Evolutionary conservation across 192 early-diverging fungal genomes (phyloP).

Genomic region (Rhizoclosmatium globosum): DNA sequence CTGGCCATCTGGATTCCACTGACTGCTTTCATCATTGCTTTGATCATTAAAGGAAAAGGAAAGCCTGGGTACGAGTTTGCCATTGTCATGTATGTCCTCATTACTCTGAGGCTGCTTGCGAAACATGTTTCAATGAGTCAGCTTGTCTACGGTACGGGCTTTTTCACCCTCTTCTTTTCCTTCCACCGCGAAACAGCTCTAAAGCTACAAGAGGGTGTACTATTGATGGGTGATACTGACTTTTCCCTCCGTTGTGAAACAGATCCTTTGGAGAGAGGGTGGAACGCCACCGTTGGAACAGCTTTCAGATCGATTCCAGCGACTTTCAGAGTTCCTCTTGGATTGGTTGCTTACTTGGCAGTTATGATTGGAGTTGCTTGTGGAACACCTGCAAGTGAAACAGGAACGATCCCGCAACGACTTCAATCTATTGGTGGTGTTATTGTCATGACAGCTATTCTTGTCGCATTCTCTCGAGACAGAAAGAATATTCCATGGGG

Average conservation of each 20-base stretch:
- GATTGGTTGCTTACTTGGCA: conserved; percentile 57
- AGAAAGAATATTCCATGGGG: conserved; percentile 75
- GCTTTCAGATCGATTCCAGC: conserved; percentile 47
- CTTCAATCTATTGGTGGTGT: conserved; percentile 81
- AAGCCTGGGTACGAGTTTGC: conserved; percentile 51
- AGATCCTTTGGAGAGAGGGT: conserved; percentile 46
- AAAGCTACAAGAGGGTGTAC: background rate
- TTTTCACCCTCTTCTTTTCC: background rate
- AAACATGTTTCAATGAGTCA: conserved; percentile 55
- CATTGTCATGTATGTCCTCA: conserved; percentile 49
- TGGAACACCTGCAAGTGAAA: conserved; percentile 50
- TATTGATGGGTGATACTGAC: no score
- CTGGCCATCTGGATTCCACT: conserved; percentile 61
- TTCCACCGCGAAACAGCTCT: background rate
- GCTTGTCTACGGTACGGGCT: conserved; percentile 39
- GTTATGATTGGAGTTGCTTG: conserved; percentile 66
- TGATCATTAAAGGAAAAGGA: conserved; percentile 59
- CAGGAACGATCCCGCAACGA: conserved; percentile 71
- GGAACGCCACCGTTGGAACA: conserved; percentile 37
- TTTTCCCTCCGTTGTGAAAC: background rate
- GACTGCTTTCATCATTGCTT: conserved; percentile 71
- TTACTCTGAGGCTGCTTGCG: conserved; percentile 55
- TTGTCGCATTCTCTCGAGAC: conserved; percentile 68
- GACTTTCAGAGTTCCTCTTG: conserved; percentile 47
- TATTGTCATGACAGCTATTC: conserved; percentile 56